These are phyloP conservation scores for Aspergillus tubingensis DNA, from an alignment of 2,329 filamentous ascomycete species.

Conservation along the genomic window DNA sequence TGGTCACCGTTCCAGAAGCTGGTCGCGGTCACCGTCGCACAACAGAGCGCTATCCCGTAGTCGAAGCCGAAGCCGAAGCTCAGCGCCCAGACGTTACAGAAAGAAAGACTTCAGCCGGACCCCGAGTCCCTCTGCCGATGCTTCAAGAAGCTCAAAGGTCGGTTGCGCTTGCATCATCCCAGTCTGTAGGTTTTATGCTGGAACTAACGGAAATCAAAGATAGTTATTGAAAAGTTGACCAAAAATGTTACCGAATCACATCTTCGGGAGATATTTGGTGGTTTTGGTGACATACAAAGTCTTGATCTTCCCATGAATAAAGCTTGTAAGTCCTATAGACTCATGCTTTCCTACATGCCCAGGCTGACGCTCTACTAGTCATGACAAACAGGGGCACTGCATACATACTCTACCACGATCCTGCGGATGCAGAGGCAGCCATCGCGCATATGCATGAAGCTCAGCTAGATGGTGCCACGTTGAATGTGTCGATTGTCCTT, in stretches of 20 bases:
- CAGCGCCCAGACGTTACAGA: slow-evolving; percentile 35
- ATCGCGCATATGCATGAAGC: slow-evolving; percentile 98
- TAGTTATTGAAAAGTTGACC: slow-evolving; percentile 93
- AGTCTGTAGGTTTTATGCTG: not conserved
- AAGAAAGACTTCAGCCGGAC: slow-evolving; percentile 34
- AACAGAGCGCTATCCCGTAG: slow-evolving; percentile 36
- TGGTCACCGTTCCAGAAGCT: slow-evolving; percentile 29
- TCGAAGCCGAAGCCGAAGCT: slow-evolving; percentile 31
- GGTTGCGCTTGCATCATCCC: not conserved
- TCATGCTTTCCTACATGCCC: not conserved
- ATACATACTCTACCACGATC: slow-evolving; percentile 80
- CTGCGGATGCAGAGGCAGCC: slow-evolving; percentile 79
- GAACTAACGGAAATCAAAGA: slow-evolving; percentile 53
- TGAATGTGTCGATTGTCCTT: slow-evolving; percentile 86
- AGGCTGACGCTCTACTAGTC: slow-evolving; percentile 53
- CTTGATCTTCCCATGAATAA: slow-evolving; percentile 88
- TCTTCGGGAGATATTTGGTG: slow-evolving; percentile 86
- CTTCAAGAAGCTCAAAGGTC: slow-evolving; percentile 42
- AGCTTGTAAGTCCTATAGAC: slow-evolving; percentile 61
- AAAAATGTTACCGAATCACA: slow-evolving; percentile 92
- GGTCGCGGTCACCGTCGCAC: slow-evolving; percentile 32
- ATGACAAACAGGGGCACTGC: slow-evolving; percentile 90
- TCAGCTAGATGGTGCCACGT: slow-evolving; percentile 79
- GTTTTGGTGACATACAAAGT: slow-evolving; percentile 81
- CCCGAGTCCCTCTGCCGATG: slow-evolving; percentile 26